Base-by-base conservation (phyloP, 345 rosid species). In the Turnera subulata region DNA sequence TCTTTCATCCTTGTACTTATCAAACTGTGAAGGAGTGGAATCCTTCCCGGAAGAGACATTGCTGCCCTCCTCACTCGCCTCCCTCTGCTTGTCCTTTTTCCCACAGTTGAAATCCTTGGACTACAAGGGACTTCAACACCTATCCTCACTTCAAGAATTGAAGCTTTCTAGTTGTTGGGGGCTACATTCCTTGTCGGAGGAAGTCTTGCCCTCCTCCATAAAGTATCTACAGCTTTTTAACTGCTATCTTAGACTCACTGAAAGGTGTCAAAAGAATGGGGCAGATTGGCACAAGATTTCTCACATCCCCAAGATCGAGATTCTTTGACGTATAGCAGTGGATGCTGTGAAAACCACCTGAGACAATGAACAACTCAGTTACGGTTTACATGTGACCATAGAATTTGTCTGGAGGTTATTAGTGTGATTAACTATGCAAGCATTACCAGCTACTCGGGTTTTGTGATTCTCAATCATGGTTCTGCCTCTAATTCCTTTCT, bases 231-330 rank as follows among this genome's bases (percentile, higher is more conserved):
- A 11, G 11, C 49, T 60, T 47, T 24, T 32, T 24, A 17, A 44
- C 4, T 48, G 56, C n/a, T n/a, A n/a, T 51, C 46, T 57, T 25
- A 9, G 19, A 5, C 57, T 61, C 24, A 29, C 24, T 40, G 10
- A 20, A 17, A 61, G 57, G 65, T 61, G 57, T 51, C 43, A 61
- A 20, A 57, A 43, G 49, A 39, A 18, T 11, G 56, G 65, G 42
- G 62, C 46, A 46, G 62, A 58, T 47, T 58, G 62, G 62, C 45
- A 40, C 44, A 58, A 58, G 44, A 58, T 58, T 35, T 47, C 26
- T 33, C 52, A 58, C 44, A 47, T 58, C 12, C 20, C 53, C 17
- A 29, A 23, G n/a, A n/a, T n/a, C n/a, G n/a, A n/a, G n/a, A n/a
- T n/a, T n/a, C n/a, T n/a, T n/a, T n/a, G n/a, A n/a, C n/a, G n/a